Evolutionary conservation across 108 stramenopile species (phyloP), one percentile per base, ranked within the genome.

Genomic region (Conticribra guillardii): DNA sequence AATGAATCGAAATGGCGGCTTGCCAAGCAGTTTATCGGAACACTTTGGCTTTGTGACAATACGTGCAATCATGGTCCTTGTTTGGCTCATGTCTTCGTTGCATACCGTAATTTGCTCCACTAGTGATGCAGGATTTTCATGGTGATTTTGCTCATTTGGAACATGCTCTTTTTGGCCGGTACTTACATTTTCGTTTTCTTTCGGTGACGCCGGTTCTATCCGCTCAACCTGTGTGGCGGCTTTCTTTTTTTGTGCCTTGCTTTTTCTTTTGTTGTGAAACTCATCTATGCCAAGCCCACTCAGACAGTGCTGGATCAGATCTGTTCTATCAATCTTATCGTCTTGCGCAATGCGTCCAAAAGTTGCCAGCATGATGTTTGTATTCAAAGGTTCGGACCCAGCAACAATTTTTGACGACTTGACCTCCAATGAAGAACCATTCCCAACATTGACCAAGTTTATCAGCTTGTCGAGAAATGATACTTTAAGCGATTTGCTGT

Each of bases 1-100:
- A 8, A 94, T 59, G 54, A 92, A 94, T 21, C 93, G 87, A 76
- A 94, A 92, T 16, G 93, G 93, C 2, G 93, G 91, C 59, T 87
- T 88, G 32, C 67, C 52, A n/a, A 94, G 69, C 4, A 94, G 86
- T 63, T 92, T 89, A 29, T 90, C 91, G 7, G 86, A 53, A 30
- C 88, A 74, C 60, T 89, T 94, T 16, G 93, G 93, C 76, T 90
- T 90, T 45, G 69, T 23, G 45, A 90, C 50, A 47, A 90, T 54
- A 2, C 48, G 57, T 15, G 71, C 77, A 33, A 90, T 68, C 71
- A 84, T 53, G 29, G 37, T 18, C 9, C 59, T 65, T 21, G 85
- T 87, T 53, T 72, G 57, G 14, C 50, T 54, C 1, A 72, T 65
- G 64, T 60, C 76, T 33, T 71, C 71, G 17, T 78, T 72, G 34